Evolutionary conservation across 106 monocot genomes (phyloP).

Genomic region (Acorus calamus): DNA sequence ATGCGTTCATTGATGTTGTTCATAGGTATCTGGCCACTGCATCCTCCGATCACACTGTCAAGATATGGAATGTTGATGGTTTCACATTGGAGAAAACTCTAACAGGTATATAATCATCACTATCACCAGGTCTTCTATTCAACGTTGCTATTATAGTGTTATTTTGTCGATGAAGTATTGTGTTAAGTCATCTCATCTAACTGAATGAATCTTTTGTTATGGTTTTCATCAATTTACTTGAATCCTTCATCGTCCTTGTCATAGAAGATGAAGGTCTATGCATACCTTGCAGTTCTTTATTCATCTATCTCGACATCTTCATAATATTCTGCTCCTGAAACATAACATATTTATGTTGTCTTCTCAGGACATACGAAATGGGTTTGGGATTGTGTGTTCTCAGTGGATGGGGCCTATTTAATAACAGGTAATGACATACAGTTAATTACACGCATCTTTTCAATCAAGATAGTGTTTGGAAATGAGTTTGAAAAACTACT

Average conservation of each 20-base stretch:
- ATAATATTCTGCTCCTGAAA: background rate
- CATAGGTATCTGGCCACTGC: constrained; percentile 85
- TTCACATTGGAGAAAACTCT: constrained; percentile 79
- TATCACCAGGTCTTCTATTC: background rate
- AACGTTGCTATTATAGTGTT: background rate
- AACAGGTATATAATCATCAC: constrained; percentile 29
- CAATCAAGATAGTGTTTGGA: too few species aligned
- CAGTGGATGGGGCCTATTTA: constrained; percentile 91
- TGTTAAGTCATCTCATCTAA: background rate
- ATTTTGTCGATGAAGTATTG: background rate
- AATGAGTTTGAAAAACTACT: too few species aligned
- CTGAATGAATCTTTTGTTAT: too few species aligned
- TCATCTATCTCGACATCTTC: background rate
- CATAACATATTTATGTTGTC: background rate
- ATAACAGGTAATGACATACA: constrained; percentile 51
- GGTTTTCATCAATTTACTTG: too few species aligned
- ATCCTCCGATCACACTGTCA: constrained; percentile 88
- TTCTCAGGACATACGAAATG: constrained; percentile 80
- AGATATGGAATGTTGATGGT: constrained; percentile 98
- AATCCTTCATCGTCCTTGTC: too few species aligned
- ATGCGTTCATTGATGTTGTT: background rate
- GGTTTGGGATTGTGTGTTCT: constrained; percentile 99
- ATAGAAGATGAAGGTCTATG: too few species aligned
- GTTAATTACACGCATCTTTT: too few species aligned
- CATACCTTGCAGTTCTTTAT: too few species aligned